Evolutionary conservation across 2,329 filamentous ascomycete genomes (phyloP), one percentile per base, ranked within the genome.

Genomic region (Ascomycota sp.): DNA sequence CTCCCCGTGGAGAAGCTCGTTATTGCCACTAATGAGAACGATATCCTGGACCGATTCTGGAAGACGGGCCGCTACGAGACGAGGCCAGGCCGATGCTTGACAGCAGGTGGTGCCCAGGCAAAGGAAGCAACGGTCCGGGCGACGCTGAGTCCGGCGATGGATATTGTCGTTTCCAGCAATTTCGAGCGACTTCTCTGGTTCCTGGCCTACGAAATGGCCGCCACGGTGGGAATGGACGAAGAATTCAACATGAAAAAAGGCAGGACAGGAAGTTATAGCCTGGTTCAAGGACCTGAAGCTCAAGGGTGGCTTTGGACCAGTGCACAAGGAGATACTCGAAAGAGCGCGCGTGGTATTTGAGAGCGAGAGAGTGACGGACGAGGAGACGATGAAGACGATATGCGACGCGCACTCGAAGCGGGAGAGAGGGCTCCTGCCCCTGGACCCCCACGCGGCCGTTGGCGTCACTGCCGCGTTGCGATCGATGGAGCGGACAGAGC

Each of bases 101-200:
- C n/a, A n/a, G 61, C 70, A 10, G 31, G 35, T 7, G 69, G 67
- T 2, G 61, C 64, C 30, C 66, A 69, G 1, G 67, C 69, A 1
- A 58, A 69, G 38, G 68, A 68, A 22, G 77, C 76, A 19, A 68
- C 85, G 25, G 51, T 65, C 7, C 85, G 82, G 56, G 85, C 92
- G 57, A 98, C 89, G 0, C 66, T 91, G 30, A 83, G 77, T 41
- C 89, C 89, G 0, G 89, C 89, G 27, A 95, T 98, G 89, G 89
- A 98, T 51, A 95, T 95, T 39, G 63, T 95, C 4, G 85, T 95
- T 9, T 86, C 78, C 17, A 89, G 78, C 50, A 98, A 98, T 60
- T 95, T 98, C 48, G 89, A 98, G 62, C 72, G 89, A 21, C 63
- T 98, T 5, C 64, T 98, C 8, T 95, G 86, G 86, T 94, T 81